Evolutionary conservation across 2,329 filamentous ascomycete genomes (phyloP), one percentile per base, ranked within the genome.

Genomic region (Botrytis squamosa): DNA sequence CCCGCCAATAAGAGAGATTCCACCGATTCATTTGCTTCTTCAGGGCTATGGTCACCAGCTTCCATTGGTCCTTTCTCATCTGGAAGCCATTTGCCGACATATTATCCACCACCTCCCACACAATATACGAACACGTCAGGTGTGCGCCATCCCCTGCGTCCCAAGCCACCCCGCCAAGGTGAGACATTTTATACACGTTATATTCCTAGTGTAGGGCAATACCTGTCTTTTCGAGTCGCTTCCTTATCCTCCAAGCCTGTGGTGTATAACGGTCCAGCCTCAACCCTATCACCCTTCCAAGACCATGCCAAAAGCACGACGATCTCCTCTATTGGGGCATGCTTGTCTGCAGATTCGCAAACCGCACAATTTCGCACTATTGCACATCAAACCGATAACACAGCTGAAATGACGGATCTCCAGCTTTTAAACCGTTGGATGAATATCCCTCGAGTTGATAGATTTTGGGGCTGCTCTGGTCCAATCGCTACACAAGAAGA

Each of bases 111-210:
- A 0, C 86, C 92, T 2, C 93, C 96, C 1, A 84, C 93, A 14
- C 93, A 95, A 77, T 98, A 95, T 81, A 91, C 88, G 6, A 90
- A 92, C 75, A 95, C 93, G 3, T 90, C 93, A 80, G 88, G 91
- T 74, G 85, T 95, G 64, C 91, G 94, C 0, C 96, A 99, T 80
- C 96, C 96, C 0, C 85, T 97, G 60, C 90, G 96, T 0, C 92
- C 93, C 1, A 97, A 97, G 81, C 94, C 95, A 0, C 93, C 94
- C 1, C 90, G 93, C 4, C 94, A 97, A 86, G 94, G 94, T 22
- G 94, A 98, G 79, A 90, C 93, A 0, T 95, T 99, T 79, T 99
- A 99, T 82, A 92, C 91, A 0, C 92, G 96, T 71, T 97, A 92
- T 81, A 86, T 98, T 25, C 93, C 93, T 0, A 95, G 92, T 65